phyloP scores from a whole-genome alignment of 108 stramenopile species.

The Stephanodiscus minutulus region DNA sequence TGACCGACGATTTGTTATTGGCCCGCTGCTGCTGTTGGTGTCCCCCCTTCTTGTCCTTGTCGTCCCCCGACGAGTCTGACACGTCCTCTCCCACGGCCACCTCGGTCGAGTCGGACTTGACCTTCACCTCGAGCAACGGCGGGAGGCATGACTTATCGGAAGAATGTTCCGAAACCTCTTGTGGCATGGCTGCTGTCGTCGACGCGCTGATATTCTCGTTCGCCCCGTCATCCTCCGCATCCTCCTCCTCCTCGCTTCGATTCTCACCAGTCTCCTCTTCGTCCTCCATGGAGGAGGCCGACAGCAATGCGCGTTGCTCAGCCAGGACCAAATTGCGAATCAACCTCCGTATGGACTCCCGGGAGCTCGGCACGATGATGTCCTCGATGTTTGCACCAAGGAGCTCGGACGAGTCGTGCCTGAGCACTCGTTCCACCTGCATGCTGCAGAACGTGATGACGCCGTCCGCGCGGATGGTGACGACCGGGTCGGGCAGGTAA shows the following conservation, averaged over 20 bases:
- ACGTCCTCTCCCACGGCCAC: slow-evolving; percentile 37
- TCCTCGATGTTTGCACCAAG: slow-evolving; percentile 63
- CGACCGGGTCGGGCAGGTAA: slow-evolving; percentile 79
- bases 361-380: slow-evolving; percentile 65
- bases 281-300: slow-evolving; percentile 8
- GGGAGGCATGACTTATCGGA: slow-evolving; percentile 8
- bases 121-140: slow-evolving; percentile 36
- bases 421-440: slow-evolving; percentile 75
- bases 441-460: slow-evolving; percentile 82
- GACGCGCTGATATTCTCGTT: slow-evolving; percentile 11
- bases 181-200: slow-evolving; percentile 1
- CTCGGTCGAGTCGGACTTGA: slow-evolving; percentile 9
- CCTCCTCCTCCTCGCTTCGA: slow-evolving; percentile 7
- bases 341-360: slow-evolving; percentile 54
- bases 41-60: slow-evolving; percentile 13
- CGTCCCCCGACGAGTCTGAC: slow-evolving; percentile 31
- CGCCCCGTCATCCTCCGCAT: background rate
- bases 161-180: slow-evolving; percentile 13
- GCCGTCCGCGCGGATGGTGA: slow-evolving; percentile 63
- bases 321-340: slow-evolving; percentile 54
- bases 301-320: slow-evolving; percentile 17
- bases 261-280: slow-evolving; percentile 3
- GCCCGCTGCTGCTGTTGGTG: background rate
- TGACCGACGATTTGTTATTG: slow-evolving; percentile 1
- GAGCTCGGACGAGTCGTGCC: slow-evolving; percentile 60